phyloP scores from a whole-genome alignment of 163 green algal genomes.

The Chloromonas sp. region DNA sequence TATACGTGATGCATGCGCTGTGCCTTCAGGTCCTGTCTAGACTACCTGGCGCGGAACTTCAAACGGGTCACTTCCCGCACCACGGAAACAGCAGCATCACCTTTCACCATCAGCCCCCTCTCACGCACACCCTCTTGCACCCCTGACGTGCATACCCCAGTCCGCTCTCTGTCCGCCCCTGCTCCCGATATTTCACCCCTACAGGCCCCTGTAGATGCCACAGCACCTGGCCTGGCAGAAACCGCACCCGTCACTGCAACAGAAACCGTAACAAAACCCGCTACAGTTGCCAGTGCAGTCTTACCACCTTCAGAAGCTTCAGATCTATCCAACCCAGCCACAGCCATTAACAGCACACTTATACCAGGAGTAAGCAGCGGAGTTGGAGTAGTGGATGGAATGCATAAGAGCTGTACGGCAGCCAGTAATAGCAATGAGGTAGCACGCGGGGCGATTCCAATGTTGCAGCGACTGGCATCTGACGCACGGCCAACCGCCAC shows the following conservation, averaged over 20 bases:
- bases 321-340: no score
- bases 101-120: neutral
- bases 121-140: neutral
- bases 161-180: no score
- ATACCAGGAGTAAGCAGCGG: neutral
- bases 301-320: no score
- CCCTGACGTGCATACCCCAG: neutral
- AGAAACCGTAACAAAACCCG: no score
- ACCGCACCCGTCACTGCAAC: neutral
- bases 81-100: neutral
- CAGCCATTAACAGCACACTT: neutral
- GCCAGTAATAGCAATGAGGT: neutral
- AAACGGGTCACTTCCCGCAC: conserved; percentile 5
- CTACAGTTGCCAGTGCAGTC: no score
- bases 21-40: conserved; percentile 12
- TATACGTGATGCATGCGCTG: neutral
- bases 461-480: no score
- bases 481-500: neutral
- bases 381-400: neutral
- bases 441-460: no score
- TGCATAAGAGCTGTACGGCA: neutral
- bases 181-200: no score
- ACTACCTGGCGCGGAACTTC: conserved; percentile 27
- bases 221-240: neutral
- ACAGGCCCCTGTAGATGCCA: no score